phyloP scores from a whole-genome alignment of 1,284 basidiomycete species.

The Pseudozyma tsukubaensis region DNA sequence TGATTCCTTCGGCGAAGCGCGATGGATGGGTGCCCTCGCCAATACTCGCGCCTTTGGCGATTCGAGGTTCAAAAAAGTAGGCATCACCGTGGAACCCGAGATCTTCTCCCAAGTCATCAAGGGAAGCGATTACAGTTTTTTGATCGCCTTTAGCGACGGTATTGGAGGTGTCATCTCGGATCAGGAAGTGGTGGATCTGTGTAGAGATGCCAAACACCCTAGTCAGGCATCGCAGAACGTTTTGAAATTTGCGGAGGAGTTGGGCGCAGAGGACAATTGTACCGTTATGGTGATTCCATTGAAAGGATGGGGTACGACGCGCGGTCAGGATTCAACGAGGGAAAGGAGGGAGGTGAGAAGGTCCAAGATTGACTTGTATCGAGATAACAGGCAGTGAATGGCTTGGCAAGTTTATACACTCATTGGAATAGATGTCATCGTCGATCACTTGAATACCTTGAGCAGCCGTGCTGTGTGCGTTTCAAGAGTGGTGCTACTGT shows the following conservation, averaged over 20 bases:
- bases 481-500: no score
- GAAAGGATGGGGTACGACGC: slow-evolving; percentile 86
- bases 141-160: slow-evolving; percentile 75
- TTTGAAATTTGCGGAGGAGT: slow-evolving; percentile 86
- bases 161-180: slow-evolving; percentile 90
- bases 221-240: slow-evolving; percentile 84
- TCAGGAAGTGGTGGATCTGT: slow-evolving; percentile 92
- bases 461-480: no score
- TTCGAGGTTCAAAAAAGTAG: slow-evolving; percentile 79
- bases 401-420: not conserved
- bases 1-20: slow-evolving; percentile 93
- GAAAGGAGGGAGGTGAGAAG: slow-evolving; percentile 50
- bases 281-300: slow-evolving; percentile 93
- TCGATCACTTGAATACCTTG: no score
- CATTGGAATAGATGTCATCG: slow-evolving; percentile 12
- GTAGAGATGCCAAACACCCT: slow-evolving; percentile 79
- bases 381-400: slow-evolving; percentile 55
- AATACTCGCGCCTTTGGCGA: slow-evolving; percentile 96
- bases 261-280: slow-evolving; percentile 87
- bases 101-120: slow-evolving; percentile 82
- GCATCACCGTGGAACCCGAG: slow-evolving; percentile 90
- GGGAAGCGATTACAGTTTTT: slow-evolving; percentile 61
- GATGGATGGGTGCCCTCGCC: slow-evolving; percentile 95
- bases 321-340: slow-evolving; percentile 82
- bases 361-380: slow-evolving; percentile 53